Percentiles rank a stretch among this genome's conserved stretches.
Evolutionary conservation across 2,329 filamentous ascomycete genomes (phyloP).

Genomic region (Emericellopsis atlantica): DNA sequence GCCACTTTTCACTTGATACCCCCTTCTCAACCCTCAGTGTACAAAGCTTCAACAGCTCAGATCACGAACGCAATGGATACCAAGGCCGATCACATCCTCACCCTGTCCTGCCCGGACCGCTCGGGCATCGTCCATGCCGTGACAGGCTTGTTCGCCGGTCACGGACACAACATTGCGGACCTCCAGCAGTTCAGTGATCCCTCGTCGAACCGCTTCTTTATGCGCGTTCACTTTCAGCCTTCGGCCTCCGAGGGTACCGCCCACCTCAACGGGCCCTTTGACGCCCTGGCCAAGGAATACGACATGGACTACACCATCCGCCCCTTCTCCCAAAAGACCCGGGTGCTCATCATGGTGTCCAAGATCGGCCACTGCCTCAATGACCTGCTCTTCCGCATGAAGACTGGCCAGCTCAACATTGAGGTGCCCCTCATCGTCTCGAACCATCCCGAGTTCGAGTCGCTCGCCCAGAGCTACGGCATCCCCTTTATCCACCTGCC

Average conservation of each 20-base stretch:
- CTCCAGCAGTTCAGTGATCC: slow-evolving; percentile 76
- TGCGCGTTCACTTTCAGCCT: slow-evolving; percentile 73
- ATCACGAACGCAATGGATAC: not conserved
- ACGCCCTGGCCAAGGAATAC: slow-evolving; percentile 48
- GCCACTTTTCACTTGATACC: too few relatives aligned
- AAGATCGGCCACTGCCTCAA: slow-evolving; percentile 82
- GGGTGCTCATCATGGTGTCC: slow-evolving; percentile 78
- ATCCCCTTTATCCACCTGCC: slow-evolving; percentile 74
- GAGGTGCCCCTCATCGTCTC: slow-evolving; percentile 64
- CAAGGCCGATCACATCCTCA: slow-evolving; percentile 52
- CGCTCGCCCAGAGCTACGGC: slow-evolving; percentile 59
- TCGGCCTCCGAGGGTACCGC: slow-evolving; percentile 32
- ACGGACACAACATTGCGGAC: slow-evolving; percentile 71
- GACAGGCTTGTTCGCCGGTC: slow-evolving; percentile 60
- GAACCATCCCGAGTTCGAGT: slow-evolving; percentile 64
- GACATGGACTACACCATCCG: slow-evolving; percentile 61
- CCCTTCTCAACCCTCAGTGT: too few relatives aligned
- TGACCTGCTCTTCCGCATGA: slow-evolving; percentile 69
- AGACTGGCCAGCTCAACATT: slow-evolving; percentile 60
- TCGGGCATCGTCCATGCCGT: slow-evolving; percentile 77
- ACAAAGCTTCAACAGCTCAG: slow-evolving; percentile 2
- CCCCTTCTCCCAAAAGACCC: slow-evolving; percentile 55
- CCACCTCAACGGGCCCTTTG: slow-evolving; percentile 42
- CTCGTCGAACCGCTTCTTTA: slow-evolving; percentile 66
- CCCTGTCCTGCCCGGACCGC: slow-evolving; percentile 73